These are phyloP conservation scores for Eucalyptus urophylla DNA, from an alignment of 345 rosid species.

Conservation along the genomic window DNA sequence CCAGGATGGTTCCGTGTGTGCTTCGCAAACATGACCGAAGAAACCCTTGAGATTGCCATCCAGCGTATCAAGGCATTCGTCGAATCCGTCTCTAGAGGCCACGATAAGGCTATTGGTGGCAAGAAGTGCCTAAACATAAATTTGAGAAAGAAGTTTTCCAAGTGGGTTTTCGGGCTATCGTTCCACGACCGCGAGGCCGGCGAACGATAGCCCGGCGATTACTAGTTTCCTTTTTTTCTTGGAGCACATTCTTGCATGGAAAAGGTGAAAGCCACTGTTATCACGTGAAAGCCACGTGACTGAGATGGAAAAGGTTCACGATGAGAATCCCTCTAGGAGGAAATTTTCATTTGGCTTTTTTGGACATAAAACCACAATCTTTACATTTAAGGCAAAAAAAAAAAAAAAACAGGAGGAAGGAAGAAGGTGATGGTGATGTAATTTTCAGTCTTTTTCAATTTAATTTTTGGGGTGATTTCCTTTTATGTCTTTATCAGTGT, in stretches of 20 bases:
- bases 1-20: conserved; percentile 94
- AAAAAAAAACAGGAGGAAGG: background rate
- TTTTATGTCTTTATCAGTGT: background rate
- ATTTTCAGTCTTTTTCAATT: background rate
- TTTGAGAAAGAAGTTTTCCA: background rate
- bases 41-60: conserved; percentile 39
- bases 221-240: background rate
- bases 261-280: background rate
- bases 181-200: background rate
- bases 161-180: conserved; percentile 6
- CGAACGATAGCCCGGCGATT: background rate
- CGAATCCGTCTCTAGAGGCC: background rate
- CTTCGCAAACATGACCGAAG: conserved; percentile 56
- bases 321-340: background rate
- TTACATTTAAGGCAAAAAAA: background rate
- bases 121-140: background rate
- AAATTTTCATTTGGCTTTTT: background rate
- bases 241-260: background rate
- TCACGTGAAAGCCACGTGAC: background rate
- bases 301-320: background rate
- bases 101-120: background rate
- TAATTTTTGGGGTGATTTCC: background rate
- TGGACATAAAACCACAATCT: background rate
- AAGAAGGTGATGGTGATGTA: background rate
- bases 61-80: conserved; percentile 33